Base-by-base conservation (phyloP, 2,329 filamentous ascomycete species). In the Trichoderma endophyticum region DNA sequence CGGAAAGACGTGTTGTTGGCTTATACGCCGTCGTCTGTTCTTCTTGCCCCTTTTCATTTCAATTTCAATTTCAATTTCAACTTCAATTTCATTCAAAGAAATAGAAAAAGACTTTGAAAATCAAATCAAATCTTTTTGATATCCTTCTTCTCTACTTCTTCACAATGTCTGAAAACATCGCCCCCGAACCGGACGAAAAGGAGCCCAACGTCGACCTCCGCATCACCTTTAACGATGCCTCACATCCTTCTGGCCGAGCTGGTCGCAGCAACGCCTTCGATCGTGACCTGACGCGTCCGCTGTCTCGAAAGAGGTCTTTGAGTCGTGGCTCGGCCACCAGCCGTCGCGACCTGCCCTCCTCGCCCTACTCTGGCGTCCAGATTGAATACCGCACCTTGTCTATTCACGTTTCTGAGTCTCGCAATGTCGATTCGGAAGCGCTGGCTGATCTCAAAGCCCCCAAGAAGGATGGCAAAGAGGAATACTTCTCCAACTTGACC, bases 381-480 rank as follows among this genome's bases (percentile, higher is more conserved):
- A 83, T 83, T 68, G 79, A 81, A 70, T 83, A 83, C 72, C 81
- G 81, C n/a, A 82, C 81, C 18, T 74, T 83, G 6, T 83, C 81
- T 59, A 82, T 83, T 69, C 80, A 83, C 12, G 80, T 82, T 6
- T 78, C 79, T 71, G 81, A 83, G 75, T 81, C 80, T 59, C 81
- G 79, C 36, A 73, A 78, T 48, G 73, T 76, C 51, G 79, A 80
- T 6, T 67, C 74, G 5, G 76, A 75, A 18, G 60, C 60, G 14
- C 51, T 73, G 28, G 61, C 32, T n/a, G 77, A 77, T 28, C 12
- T 71, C 30, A 80, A 78, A 39, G 74, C 74, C 24, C 78, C 80
- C 8, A 80, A 79, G 32, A 77, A 80, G 4, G 78, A 83, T 48
- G 32, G 43, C 8, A 70, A 70, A 30, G 77, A 83, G 28, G 83